Base-by-base conservation (phyloP, 176 grass and related monocot genomes). In the Oryza australiensis region DNA sequence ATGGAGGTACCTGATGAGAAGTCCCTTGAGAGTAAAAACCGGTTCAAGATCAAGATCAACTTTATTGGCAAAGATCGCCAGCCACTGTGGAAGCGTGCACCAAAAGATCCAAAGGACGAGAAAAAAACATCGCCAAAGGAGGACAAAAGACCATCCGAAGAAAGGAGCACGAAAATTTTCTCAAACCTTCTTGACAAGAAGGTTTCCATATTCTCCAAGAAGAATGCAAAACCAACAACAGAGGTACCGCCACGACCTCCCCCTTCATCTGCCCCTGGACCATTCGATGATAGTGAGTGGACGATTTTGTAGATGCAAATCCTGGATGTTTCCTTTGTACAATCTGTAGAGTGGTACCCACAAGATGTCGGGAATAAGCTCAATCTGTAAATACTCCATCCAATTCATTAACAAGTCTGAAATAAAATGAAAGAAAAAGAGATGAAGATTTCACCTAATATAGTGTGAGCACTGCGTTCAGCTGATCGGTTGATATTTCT, bases 171-270 rank as follows among this genome's bases (percentile, higher is more conserved):
- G 0, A 83, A 80, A 72, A 70, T 87, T 26, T 87, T 94, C 66
- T 92, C 82, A 3, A 86, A 87, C 43, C 73, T 94, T 57, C 77
- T 89, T 45, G 87, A 86, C 43, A 92, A 87, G 79, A 89, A 84
- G 79, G 87, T 86, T 11, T 80, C 64, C 30, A 43, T 94, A 72
- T 94, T 94, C 70, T 89, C 89, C 5, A 94, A 87, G 64, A 94
- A 83, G 69, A 82, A 89, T 57, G 24, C 32, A 28, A 91, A 91
- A 83, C 48, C 63, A 40, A 10, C 66, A 41, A 10, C 66, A 41
- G 77, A 88, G 60, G 69, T 49, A 38, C 23, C 46, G 5, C 49
- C 14, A 1, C 16, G 55, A 30, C 27, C 55, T 32, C 22, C 67
- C 14, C 72, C 74, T 22, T 69, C 71, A 42, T 74, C 74, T 76